These are phyloP conservation scores for Stemphylium vesicarium DNA, from an alignment of 2,329 filamentous ascomycete species.

Conservation along the genomic window DNA sequence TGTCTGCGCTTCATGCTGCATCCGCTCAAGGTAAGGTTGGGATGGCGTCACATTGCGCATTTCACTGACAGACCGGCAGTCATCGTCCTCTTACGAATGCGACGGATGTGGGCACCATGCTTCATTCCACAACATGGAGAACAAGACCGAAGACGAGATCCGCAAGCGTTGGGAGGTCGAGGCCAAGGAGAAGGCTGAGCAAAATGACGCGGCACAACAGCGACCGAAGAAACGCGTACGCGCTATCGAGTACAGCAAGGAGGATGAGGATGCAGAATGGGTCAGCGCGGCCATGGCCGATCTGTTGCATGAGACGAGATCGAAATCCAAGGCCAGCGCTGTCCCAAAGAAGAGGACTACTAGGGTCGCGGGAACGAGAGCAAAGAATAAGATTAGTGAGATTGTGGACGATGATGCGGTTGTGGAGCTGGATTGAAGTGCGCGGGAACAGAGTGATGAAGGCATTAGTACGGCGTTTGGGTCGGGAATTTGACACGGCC, in stretches of 20 bases:
- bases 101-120: slow-evolving; percentile 64
- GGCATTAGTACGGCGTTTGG: slow-evolving; percentile 5
- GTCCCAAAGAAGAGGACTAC: slow-evolving; percentile 8
- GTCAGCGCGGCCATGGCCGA: not conserved
- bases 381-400: slow-evolving; percentile 28
- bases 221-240: slow-evolving; percentile 39
- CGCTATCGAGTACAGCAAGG: slow-evolving; percentile 30
- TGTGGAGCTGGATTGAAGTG: slow-evolving; percentile 37
- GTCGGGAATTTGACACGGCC: not conserved
- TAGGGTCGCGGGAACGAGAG: slow-evolving; percentile 11
- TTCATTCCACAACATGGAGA: slow-evolving; percentile 61
- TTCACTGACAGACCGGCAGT: slow-evolving; percentile 31
- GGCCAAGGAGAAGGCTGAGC: slow-evolving; percentile 38
- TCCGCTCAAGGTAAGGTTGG: slow-evolving; percentile 56
- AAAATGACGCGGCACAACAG: slow-evolving; percentile 15
- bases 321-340: not conserved
- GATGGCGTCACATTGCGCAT: not conserved
- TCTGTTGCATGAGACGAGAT: slow-evolving; percentile 10
- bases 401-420: slow-evolving; percentile 26
- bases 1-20: slow-evolving; percentile 65
- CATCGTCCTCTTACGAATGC: slow-evolving; percentile 60
- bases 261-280: not conserved
- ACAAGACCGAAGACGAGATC: slow-evolving; percentile 56
- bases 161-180: slow-evolving; percentile 54
- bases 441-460: no score